Conservation (phyloP, 106 monocot species). For the Acorus calamus region DNA sequence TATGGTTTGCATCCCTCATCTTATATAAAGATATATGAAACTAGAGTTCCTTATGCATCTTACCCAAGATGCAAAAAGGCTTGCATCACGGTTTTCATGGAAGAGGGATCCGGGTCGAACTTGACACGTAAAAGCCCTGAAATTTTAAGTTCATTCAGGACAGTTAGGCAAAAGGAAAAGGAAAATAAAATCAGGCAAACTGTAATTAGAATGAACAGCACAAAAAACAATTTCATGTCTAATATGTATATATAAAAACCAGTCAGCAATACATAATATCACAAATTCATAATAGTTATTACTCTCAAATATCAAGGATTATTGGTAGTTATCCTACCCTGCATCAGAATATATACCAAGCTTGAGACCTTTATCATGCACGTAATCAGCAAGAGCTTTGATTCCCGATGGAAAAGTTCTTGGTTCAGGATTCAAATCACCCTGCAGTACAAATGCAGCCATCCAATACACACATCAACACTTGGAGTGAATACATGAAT, state of each 20-base stretch:
- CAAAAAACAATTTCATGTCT: too few species aligned
- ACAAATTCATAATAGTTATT: too few species aligned
- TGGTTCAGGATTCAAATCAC: conserved; percentile 62
- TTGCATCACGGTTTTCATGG: conserved; percentile 76
- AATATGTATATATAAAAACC: too few species aligned
- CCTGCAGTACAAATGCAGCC: conserved; percentile 30
- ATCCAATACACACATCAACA: too few species aligned
- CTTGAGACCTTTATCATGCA: conserved; percentile 81
- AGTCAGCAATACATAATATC: too few species aligned
- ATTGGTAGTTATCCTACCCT: conserved; percentile 35
- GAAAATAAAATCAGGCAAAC: not conserved
- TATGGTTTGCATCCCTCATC: too few species aligned
- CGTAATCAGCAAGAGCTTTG: conserved; percentile 75
- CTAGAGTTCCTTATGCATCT: not conserved
- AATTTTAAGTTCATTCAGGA: conserved; percentile 3
- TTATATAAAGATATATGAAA: not conserved
- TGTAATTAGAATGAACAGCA: not conserved
- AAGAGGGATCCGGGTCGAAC: conserved; percentile 86
- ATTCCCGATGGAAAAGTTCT: conserved; percentile 84
- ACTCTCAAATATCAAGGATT: not conserved
- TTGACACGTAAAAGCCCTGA: conserved; percentile 89
- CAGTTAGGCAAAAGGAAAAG: not conserved
- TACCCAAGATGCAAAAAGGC: conserved; percentile 93
- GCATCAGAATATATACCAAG: conserved; percentile 99
- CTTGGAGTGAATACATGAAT: too few species aligned